Evolutionary conservation across 345 rosid species (phyloP).

Genomic region (Camelina hispida): DNA sequence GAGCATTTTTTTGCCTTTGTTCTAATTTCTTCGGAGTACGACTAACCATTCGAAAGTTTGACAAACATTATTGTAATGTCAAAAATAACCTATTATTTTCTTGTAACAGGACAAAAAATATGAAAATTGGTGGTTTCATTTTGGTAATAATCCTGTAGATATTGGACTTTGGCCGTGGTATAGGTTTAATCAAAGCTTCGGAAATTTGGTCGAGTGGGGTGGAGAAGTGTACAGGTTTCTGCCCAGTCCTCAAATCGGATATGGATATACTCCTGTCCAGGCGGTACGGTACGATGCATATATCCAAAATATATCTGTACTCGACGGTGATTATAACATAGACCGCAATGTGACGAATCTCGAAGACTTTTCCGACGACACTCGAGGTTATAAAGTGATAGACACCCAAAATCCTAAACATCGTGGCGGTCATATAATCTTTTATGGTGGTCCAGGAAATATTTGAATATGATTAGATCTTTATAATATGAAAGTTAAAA

Average conservation of each 20-base stretch:
- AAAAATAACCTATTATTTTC: neutral
- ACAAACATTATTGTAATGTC: neutral
- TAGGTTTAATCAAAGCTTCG: neutral
- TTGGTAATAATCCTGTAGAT: neutral
- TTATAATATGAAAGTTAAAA: neutral
- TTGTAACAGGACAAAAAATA: conserved; percentile 1
- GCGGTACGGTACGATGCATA: neutral
- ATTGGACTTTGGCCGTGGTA: conserved; percentile 17
- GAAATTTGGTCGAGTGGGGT: conserved; percentile 22
- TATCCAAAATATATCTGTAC: conserved; percentile 7
- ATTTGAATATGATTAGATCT: neutral
- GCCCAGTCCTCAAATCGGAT: conserved; percentile 32
- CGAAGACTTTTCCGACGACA: neutral
- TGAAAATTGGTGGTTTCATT: conserved; percentile 20
- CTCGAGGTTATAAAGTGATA: neutral
- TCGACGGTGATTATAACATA: neutral
- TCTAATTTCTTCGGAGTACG: neutral
- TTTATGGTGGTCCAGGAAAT: conserved; percentile 34
- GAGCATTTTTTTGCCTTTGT: no score
- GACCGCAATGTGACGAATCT: neutral
- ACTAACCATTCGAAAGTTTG: neutral
- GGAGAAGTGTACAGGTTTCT: conserved; percentile 27
- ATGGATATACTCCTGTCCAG: neutral
- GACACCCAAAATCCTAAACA: neutral
- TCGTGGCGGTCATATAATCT: conserved; percentile 5